Evolutionary conservation across 176 grass and related monocot species (phyloP), one percentile per base, ranked within the genome.

Genomic region (Hordeum vulgare): DNA sequence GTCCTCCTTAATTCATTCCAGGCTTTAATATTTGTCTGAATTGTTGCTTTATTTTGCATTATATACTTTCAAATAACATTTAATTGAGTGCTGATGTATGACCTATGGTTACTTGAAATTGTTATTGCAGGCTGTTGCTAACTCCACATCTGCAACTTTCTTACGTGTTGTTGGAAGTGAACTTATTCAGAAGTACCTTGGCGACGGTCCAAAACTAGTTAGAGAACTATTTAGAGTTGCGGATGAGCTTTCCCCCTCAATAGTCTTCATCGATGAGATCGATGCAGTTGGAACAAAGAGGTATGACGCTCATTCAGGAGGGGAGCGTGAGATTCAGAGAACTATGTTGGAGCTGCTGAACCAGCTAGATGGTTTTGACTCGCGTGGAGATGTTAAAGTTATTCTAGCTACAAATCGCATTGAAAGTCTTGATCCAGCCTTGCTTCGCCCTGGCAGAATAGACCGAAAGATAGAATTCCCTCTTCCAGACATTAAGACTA

Each of bases 231-330:
- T 96, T 66, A 93, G 94, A 75, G 94, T 96, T 36, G 94, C 94
- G 15, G 94, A 96, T 73, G 94, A 96, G 5, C 80, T 96, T 69
- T 96, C 94, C 41, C 94, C 94, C 10, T 93, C 94, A 1, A 96
- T 96, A 61, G 94, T 96, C 73, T 96, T 96, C 77, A 96, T 96
- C 76, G 94, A 96, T 82, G 94, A 96, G 76, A 96, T 96, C 0
- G 94, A 96, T 79, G 94, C 94, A 7, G 86, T 96, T 82, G 94
- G 94, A 83, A 96, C 94, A 68, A 96, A 96, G 82, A 96, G 94
- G 86, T 96, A 96, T 54, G 94, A 96, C 80, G 94, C 94, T 71
- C 94, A 96, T 86, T 96, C 94, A 57, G 94, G 94, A 87, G 94
- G 94, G n/a, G 94, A 96, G 71, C 90, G 94, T 45, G 94, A 96